Evolutionary conservation across 23 red algal genomes (phyloP).

Genomic region (Chondrus crispus): DNA sequence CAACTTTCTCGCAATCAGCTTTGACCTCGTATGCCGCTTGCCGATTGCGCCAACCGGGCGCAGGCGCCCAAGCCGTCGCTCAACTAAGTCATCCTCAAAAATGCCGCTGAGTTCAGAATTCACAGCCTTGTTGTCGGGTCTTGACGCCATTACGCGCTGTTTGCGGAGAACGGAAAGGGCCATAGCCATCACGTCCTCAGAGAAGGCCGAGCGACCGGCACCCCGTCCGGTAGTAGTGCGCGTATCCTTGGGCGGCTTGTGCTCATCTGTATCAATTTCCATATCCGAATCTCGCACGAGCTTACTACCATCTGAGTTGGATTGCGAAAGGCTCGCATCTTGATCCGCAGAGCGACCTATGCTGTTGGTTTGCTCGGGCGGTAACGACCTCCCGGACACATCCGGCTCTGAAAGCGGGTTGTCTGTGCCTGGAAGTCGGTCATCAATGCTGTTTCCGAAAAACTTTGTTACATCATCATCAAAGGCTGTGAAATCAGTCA

Average conservation of each 20-base stretch:
- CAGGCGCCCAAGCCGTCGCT: slow-evolving; percentile 4
- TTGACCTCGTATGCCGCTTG: not conserved
- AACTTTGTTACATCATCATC: slow-evolving; percentile 55
- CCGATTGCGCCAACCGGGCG: not conserved
- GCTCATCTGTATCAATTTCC: slow-evolving; percentile 26
- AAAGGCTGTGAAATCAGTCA: slow-evolving; percentile 40
- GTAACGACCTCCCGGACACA: not conserved
- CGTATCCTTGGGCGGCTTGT: not conserved
- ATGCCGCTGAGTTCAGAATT: not conserved
- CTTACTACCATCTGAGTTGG: not conserved
- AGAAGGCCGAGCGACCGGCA: not conserved
- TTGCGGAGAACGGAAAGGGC: not conserved
- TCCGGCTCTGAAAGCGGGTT: not conserved
- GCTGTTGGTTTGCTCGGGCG: not conserved
- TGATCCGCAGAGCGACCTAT: not conserved
- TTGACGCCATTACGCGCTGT: not conserved
- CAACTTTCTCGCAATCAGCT: not conserved
- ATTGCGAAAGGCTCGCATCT: not conserved
- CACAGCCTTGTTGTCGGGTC: not conserved
- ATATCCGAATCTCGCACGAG: not conserved
- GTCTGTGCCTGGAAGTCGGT: slow-evolving; percentile 11
- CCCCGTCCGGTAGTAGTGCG: not conserved
- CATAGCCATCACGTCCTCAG: not conserved
- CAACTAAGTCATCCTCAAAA: slow-evolving; percentile 47
- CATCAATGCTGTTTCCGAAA: slow-evolving; percentile 35